Evolutionary conservation across 257 asterid species (phyloP).

Genomic region (Capsicum rhomboideum): DNA sequence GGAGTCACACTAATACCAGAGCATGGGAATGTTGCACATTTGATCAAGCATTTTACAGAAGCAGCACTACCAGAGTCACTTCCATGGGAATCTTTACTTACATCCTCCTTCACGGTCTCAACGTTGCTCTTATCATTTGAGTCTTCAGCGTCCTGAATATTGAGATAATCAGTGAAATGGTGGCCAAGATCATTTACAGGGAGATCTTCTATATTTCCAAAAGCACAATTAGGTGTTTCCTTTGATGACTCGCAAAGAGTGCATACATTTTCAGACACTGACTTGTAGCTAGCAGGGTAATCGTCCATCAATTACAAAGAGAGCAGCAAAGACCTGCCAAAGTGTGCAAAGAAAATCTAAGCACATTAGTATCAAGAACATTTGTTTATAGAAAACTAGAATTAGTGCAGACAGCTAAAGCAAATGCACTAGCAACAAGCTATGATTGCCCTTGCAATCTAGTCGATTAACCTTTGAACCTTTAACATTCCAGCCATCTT

Average conservation of each 20-base stretch:
- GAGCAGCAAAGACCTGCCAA: constrained; percentile 10
- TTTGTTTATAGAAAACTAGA: neutral
- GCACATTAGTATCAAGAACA: neutral
- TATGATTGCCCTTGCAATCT: neutral
- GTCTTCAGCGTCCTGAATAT: constrained; percentile 7
- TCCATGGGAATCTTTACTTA: neutral
- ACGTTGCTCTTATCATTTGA: constrained; percentile 2
- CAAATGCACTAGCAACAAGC: neutral
- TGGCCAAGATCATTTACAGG: constrained; percentile 20
- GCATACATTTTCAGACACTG: constrained; percentile 14
- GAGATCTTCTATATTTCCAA: constrained; percentile 1
- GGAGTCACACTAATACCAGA: constrained; percentile 1
- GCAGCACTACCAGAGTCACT: neutral
- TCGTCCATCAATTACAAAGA: constrained; percentile 27
- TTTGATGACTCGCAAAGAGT: constrained; percentile 8
- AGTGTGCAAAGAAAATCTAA: neutral
- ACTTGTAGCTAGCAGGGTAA: constrained; percentile 3
- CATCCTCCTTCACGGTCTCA: constrained; percentile 13
- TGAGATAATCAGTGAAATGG: constrained; percentile 20
- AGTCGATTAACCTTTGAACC: neutral
- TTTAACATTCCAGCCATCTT: neutral
- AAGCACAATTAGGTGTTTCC: constrained; percentile 6
- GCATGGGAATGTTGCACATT: constrained; percentile 11
- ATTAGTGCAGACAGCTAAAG: neutral
- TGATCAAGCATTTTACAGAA: constrained; percentile 10